Conservation (phyloP, 768 basidiomycete species). For the Pulveroboletus ravenelii region DNA sequence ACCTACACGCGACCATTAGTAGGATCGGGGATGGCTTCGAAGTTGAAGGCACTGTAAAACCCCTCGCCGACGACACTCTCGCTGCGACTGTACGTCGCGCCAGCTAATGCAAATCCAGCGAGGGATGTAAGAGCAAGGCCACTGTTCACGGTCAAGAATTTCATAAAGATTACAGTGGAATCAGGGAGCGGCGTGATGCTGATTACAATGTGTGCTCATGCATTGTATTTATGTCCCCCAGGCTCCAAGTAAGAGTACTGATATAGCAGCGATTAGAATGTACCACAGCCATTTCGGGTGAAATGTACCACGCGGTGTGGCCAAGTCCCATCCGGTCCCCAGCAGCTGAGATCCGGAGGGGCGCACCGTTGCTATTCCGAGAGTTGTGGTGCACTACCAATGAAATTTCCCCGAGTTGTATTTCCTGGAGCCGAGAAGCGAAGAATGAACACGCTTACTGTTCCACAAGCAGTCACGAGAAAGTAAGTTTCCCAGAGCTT, state of each 20-base stretch:
- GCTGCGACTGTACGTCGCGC: constrained; percentile 23
- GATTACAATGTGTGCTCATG: not conserved
- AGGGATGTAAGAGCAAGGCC: constrained; percentile 14
- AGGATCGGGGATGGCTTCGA: constrained; percentile 33
- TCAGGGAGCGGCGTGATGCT: not conserved
- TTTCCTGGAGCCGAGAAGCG: not conserved
- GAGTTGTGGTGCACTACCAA: no score
- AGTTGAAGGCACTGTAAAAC: constrained; percentile 32
- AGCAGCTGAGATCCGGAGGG: no score
- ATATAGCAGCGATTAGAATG: not conserved
- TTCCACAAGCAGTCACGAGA: not conserved
- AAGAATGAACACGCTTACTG: not conserved
- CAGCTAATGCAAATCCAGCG: constrained; percentile 12
- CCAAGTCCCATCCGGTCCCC: no score
- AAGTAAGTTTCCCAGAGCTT: no score
- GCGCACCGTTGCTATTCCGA: no score
- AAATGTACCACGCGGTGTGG: no score
- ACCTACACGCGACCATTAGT: constrained; percentile 36
- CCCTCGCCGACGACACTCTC: constrained; percentile 27
- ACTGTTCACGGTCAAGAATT: not conserved
- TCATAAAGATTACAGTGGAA: constrained; percentile 13
- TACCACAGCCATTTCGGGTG: not conserved
- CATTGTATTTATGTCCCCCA: constrained; percentile 14
- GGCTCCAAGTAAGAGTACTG: not conserved
- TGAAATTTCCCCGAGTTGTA: no score